These are phyloP conservation scores for Selaginella tamariscina DNA, from an alignment of 75 land plant species.

Conservation along the genomic window DNA sequence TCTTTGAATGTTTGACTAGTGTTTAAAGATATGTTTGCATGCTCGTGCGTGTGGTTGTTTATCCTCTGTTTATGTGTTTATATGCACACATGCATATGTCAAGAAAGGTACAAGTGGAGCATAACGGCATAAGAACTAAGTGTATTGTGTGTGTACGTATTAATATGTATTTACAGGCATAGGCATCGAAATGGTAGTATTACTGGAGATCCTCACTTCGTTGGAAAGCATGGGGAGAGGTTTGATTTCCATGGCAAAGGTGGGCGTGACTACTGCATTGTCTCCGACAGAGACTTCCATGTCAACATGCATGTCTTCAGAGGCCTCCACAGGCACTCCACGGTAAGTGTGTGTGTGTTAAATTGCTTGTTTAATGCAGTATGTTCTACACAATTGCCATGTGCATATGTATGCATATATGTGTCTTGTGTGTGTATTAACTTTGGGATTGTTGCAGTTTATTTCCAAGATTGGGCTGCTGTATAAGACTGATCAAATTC, in stretches of 20 bases:
- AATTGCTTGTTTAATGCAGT: not conserved
- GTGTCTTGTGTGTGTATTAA: not conserved
- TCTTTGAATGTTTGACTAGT: too few relatives aligned
- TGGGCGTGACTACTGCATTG: conserved; percentile 24
- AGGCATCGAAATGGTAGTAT: not conserved
- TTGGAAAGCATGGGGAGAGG: conserved; percentile 35
- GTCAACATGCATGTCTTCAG: conserved; percentile 35
- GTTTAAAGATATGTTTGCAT: too few relatives aligned
- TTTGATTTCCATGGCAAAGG: conserved; percentile 30
- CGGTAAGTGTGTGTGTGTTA: conserved; percentile 14
- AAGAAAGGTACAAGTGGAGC: too few relatives aligned
- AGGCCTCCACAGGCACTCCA: conserved; percentile 17
- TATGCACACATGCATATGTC: too few relatives aligned
- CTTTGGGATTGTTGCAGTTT: conserved; percentile 25
- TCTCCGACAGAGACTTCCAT: conserved; percentile 26
- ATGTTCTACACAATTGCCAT: not conserved
- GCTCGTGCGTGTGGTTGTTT: too few relatives aligned
- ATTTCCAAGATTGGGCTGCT: conserved; percentile 28
- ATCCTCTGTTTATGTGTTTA: too few relatives aligned
- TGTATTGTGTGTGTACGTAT: too few relatives aligned
- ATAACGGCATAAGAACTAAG: too few relatives aligned
- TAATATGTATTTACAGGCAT: not conserved
- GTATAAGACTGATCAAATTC: conserved; percentile 18
- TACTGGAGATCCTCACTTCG: conserved; percentile 29
- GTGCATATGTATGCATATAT: not conserved